Conservation (phyloP, 2,329 filamentous ascomycete genomes). For the Monosporascus ibericus region DNA sequence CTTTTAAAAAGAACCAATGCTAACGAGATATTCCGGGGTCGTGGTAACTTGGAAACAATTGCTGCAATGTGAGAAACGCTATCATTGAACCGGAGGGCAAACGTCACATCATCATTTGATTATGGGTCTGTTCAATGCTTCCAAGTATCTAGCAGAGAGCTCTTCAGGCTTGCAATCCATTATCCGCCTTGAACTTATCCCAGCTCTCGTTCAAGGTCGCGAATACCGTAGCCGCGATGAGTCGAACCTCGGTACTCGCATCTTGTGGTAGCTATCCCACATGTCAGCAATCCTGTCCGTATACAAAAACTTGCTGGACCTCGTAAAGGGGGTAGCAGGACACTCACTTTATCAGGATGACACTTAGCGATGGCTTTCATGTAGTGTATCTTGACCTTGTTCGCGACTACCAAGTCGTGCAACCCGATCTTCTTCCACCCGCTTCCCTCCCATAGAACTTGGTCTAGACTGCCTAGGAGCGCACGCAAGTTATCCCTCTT, state of each 20-base stretch:
- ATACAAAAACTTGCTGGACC: background rate
- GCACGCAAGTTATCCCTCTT: slow-evolving; percentile 91
- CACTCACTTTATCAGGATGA: slow-evolving; percentile 91
- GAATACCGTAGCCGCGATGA: slow-evolving; percentile 62
- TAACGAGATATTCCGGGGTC: too few relatives aligned
- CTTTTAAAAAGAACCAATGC: too few relatives aligned
- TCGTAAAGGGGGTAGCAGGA: background rate
- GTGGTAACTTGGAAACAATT: too few relatives aligned
- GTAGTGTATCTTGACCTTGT: slow-evolving; percentile 94
- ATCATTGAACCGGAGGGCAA: background rate
- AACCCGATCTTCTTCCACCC: slow-evolving; percentile 97
- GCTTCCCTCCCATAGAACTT: slow-evolving; percentile 83
- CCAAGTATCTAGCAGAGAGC: background rate
- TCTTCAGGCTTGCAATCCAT: slow-evolving; percentile 44
- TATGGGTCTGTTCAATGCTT: background rate
- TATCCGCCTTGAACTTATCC: slow-evolving; percentile 68
- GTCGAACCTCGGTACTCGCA: slow-evolving; percentile 57
- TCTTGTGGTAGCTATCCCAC: slow-evolving; percentile 52
- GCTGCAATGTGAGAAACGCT: background rate
- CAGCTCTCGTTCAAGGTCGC: slow-evolving; percentile 65
- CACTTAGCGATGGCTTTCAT: slow-evolving; percentile 99
- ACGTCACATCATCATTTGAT: background rate
- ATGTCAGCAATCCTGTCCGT: slow-evolving; percentile 9
- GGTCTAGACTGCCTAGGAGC: slow-evolving; percentile 77
- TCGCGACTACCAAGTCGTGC: slow-evolving; percentile 85